Evolutionary conservation across 2,329 filamentous ascomycete genomes (phyloP), one percentile per base, ranked within the genome.

Genomic region (Aureobasidium sp.): DNA sequence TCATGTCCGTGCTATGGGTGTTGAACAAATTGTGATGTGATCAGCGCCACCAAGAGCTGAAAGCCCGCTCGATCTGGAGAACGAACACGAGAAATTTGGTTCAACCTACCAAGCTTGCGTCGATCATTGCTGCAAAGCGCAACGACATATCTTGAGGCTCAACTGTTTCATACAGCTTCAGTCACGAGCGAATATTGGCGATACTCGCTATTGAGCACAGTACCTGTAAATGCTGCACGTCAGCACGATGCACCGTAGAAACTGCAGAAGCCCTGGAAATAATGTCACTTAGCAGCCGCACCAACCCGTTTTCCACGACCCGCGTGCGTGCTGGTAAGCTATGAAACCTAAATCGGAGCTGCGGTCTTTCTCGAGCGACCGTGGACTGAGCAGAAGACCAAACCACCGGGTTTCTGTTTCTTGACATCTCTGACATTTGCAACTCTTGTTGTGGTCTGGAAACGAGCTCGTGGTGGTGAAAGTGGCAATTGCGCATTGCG

Each of bases 261-360:
- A 5, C 27, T 39, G 34, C 37, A 54, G 50, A 47, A 52, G 48
- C 34, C 32, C 37, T 21, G 11, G 16, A 37, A 37, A 37, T 34
- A 34, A 47, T 45, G 41, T 58, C 41, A 45, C 21, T 49, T 25
- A 49, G 3, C 8, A 32, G 27, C n/a, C 54, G 44, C 55, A 49
- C 55, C 49, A 49, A 32, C 34, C 55, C 9, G 30, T 27, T 58
- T 57, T 34, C 32, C 21, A 13, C 25, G 36, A 37, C 45, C 21
- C 44, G 45, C 27, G 42, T 37, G 13, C 32, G 55, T 49, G 44
- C 55, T 59, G 54, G 54, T 58, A 58, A 48, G 54, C 54, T 58
- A 59, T 59, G 45, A 16, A 59, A 59, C 55, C 32, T 49, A 47
- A 59, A 21, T 34, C 27, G 25, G 32, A 45, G 30, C 41, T 58